A percentile compares a stretch with the other conserved stretches of the same genome.
Conservation (phyloP, 2,329 filamentous ascomycete genomes). For the Colletotrichum salicis region DNA sequence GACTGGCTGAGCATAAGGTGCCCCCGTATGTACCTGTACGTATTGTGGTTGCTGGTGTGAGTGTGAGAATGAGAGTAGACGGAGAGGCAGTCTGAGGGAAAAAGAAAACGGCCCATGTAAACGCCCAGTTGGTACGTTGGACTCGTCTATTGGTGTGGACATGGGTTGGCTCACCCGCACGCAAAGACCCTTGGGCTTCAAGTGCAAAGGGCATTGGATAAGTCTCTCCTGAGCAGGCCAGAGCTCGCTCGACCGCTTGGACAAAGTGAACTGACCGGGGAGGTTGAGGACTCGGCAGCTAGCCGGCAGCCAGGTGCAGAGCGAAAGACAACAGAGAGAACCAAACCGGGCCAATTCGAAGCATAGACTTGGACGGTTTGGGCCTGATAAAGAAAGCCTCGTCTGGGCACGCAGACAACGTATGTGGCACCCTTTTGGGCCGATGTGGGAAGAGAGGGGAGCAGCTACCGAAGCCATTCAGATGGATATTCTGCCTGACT, state of each 20-base stretch:
- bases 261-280: slow-evolving; percentile 21
- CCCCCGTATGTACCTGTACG: slow-evolving; percentile 12
- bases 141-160: slow-evolving; percentile 45
- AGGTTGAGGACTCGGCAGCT: slow-evolving; percentile 16
- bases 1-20: slow-evolving; percentile 22
- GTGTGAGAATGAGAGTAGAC: slow-evolving; percentile 20
- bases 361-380: slow-evolving; percentile 30
- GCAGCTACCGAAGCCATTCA: slow-evolving; percentile 2
- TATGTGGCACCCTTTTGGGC: slow-evolving; percentile 21
- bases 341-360: slow-evolving; percentile 2
- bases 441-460: slow-evolving; percentile 19
- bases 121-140: slow-evolving; percentile 38
- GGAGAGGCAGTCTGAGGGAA: slow-evolving; percentile 13
- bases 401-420: slow-evolving; percentile 27
- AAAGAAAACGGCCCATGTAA: slow-evolving; percentile 29
- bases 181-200: slow-evolving; percentile 27
- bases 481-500: neutral
- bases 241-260: slow-evolving; percentile 30
- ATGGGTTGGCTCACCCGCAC: slow-evolving; percentile 24
- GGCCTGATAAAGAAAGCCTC: slow-evolving; percentile 28
- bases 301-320: slow-evolving; percentile 18
- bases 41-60: slow-evolving; percentile 10
- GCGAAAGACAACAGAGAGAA: slow-evolving; percentile 11
- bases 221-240: slow-evolving; percentile 22
- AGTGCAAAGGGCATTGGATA: slow-evolving; percentile 28